Evolutionary conservation across 1,284 basidiomycete species (phyloP).

Genomic region (Sporisorium graminicola): DNA sequence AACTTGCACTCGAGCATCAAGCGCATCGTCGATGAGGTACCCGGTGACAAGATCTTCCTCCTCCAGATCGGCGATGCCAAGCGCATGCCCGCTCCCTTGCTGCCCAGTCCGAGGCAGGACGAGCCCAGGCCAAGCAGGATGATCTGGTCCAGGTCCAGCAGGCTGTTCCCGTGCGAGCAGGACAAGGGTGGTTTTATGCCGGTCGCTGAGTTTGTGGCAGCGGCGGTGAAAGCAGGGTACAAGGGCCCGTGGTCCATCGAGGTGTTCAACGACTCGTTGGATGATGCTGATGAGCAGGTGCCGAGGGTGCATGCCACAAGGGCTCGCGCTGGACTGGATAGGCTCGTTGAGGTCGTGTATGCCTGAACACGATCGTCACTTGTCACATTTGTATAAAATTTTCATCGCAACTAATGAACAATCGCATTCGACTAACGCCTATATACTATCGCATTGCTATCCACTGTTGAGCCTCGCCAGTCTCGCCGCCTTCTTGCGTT

Average conservation of each 20-base stretch:
- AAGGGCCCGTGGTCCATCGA: conserved; percentile 68
- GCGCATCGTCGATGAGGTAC: background rate
- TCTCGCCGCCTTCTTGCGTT: background rate
- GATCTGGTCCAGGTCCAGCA: conserved; percentile 67
- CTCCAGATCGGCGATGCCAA: conserved; percentile 42
- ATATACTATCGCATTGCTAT: no score
- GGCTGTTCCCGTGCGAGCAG: conserved; percentile 69
- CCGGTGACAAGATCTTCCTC: conserved; percentile 32
- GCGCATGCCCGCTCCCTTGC: conserved; percentile 11
- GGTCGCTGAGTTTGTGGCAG: conserved; percentile 62
- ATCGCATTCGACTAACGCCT: background rate
- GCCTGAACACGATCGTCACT: background rate
- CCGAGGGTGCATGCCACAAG: conserved; percentile 59
- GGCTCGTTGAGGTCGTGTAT: conserved; percentile 22
- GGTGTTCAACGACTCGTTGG: conserved; percentile 68
- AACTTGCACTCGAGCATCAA: background rate
- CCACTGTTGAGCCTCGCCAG: background rate
- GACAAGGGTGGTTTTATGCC: conserved; percentile 69
- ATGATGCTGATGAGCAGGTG: conserved; percentile 25
- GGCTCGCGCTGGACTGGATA: conserved; percentile 33
- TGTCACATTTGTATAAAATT: background rate
- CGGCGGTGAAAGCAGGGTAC: conserved; percentile 64
- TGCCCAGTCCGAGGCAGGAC: conserved; percentile 48
- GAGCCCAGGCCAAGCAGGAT: conserved; percentile 66
- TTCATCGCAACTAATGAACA: background rate